Conservation (phyloP, 2,329 filamentous ascomycete species). For the Apiospora pterosperma region DNA sequence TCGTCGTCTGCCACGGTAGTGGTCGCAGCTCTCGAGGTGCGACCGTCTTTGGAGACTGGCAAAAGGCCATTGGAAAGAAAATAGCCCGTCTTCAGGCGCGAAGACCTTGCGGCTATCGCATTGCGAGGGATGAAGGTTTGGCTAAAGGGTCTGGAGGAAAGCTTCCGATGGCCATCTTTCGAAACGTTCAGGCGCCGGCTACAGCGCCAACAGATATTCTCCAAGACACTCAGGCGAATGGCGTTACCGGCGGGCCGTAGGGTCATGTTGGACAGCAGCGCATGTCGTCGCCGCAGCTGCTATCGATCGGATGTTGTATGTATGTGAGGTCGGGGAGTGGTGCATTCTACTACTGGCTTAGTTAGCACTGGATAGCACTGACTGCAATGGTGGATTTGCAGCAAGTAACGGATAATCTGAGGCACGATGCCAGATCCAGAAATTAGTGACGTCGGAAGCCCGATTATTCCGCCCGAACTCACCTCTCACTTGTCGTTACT, state of each 20-base stretch:
- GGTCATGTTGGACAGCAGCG: slow-evolving; percentile 27
- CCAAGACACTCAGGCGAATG: slow-evolving; percentile 20
- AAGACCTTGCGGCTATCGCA: slow-evolving; percentile 8
- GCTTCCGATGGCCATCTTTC: slow-evolving; percentile 9
- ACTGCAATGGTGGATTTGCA: too few species aligned
- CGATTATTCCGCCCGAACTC: background rate
- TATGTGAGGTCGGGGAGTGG: background rate
- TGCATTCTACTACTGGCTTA: background rate
- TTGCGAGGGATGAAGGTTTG: slow-evolving; percentile 13
- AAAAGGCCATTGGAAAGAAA: slow-evolving; percentile 25
- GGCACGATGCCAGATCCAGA: background rate
- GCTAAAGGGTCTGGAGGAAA: slow-evolving; percentile 15
- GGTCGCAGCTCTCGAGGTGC: slow-evolving; percentile 3
- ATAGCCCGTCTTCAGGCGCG: slow-evolving; percentile 24
- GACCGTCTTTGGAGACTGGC: slow-evolving; percentile 3
- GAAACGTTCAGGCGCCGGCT: slow-evolving; percentile 14
- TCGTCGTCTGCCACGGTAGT: slow-evolving; percentile 3
- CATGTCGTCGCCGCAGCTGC: slow-evolving; percentile 18
- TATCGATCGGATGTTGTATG: background rate
- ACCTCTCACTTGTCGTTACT: background rate
- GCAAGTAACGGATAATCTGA: too few species aligned
- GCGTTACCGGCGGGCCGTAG: slow-evolving; percentile 25
- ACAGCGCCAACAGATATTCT: slow-evolving; percentile 27
- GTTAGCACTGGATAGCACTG: background rate
- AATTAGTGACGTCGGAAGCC: slow-evolving; percentile 1